Evolutionary conservation across 129 eudicot genomes (phyloP), one percentile per base, ranked within the genome.

Genomic region (Pseudognaphalium luteoalbum): DNA sequence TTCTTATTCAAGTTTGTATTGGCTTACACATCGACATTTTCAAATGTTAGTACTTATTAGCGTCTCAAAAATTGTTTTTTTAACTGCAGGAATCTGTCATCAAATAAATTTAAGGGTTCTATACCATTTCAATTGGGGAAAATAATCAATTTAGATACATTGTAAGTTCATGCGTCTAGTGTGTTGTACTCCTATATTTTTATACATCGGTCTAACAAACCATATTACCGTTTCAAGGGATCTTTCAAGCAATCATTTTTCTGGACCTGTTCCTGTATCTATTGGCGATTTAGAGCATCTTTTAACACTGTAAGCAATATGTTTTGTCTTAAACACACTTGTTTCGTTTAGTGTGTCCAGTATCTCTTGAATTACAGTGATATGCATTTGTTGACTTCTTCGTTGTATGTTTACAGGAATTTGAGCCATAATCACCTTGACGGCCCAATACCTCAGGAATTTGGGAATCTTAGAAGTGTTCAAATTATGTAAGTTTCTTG

Each of bases 221-320:
- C 1, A 6, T 5, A 20, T 66, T 22, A 20, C n/a, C 1, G 34
- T 47, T 65, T 77, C 21, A 50, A 92, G 98, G 85, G 98, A 92
- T 88, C 96, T 92, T 66, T 90, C 98, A 0, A 83, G 89, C 83
- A 92, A 92, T 64, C 73, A 84, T 37, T 90, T 92, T 80, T 81
- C 90, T 1, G 98, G 96, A 41, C 78, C 81, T 11, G 72, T 88
- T 75, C 98, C 98, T 37, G 84, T 84, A 17, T 84, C 98, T n/a
- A 79, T 92, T 17, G 98, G 98, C 19, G 98, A 90, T 79, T 76
- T 92, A 74, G 98, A 92, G 81, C 98, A 92, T 84, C 98, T 92
- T 71, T 86, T 92, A 47, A 90, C 87, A 14, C 81, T 92, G 98
- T 92, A 86, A 77, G 88, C 73, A 33, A 34, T 35, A 34, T 16